Evolutionary conservation across 2,329 filamentous ascomycete species (phyloP), one percentile per base, ranked within the genome.

Genomic region (Paramyrothecium roridum): DNA sequence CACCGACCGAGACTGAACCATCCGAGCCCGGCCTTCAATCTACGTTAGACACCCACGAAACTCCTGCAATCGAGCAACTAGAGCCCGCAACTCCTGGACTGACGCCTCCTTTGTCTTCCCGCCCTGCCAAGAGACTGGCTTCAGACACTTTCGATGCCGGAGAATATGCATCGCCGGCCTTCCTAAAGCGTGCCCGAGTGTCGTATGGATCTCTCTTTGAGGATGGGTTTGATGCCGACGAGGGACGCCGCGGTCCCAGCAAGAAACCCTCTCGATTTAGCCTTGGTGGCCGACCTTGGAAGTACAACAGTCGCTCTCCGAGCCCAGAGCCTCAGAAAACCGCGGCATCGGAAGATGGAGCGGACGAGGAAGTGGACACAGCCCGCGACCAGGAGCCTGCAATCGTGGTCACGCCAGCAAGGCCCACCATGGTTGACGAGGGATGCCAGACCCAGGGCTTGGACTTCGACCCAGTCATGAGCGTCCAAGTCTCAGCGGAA

Each of bases 81-180:
- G 57, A 57, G 52, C 59, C 57, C 53, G 56, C 56, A 34, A 63
- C 56, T 37, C 62, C 55, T 33, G 55, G 47, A 53, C 53, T 60
- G 13, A 53, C 56, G 34, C 59, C 63, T 17, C 59, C 62, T 16
- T 58, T 62, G 21, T 50, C 55, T 21, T 54, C 56, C 12, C 50
- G 67, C 1, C 65, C 70, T 4, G 61, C 62, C 19, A 76, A 76
- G 50, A 70, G 72, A 56, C 57, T 61, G 7, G 69, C 68, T 20
- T 65, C 75, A 7, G 57, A 70, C 20, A 65, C 65, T 2, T 61
- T 75, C 48, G 75, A 75, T 10, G 63, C 75, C 48, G 73, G 78
- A 19, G 82, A 88, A 61, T 95, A 86, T 74, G 78, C 83, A 4
- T 96, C 91, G 3, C 92, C 92, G 1, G 90, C 90, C 0, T 96